Conservation (phyloP, 805 yeast species). For the Kuraishia hungarica region DNA sequence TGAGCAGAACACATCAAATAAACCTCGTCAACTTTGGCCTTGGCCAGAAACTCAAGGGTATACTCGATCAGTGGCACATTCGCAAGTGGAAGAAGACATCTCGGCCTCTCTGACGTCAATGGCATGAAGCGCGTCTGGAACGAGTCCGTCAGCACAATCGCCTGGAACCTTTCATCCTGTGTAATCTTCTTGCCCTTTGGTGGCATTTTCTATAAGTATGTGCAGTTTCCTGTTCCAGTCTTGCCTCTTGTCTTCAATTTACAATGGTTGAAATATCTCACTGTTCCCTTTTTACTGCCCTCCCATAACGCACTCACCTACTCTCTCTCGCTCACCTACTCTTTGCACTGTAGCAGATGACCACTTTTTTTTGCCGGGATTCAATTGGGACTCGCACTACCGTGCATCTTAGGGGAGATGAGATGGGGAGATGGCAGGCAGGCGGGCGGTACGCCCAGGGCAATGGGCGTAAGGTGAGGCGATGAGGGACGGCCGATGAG, state of each 20-base stretch:
- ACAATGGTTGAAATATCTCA: neutral
- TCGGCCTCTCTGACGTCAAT: slow-evolving; percentile 71
- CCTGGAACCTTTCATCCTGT: slow-evolving; percentile 76
- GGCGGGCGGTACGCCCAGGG: no score
- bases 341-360: neutral
- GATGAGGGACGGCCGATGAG: no score
- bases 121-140: slow-evolving; percentile 93
- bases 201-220: slow-evolving; percentile 24
- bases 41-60: slow-evolving; percentile 88
- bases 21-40: slow-evolving; percentile 84
- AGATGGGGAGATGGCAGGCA: no score
- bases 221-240: neutral
- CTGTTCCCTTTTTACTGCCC: neutral
- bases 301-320: no score
- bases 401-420: neutral
- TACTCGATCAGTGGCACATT: slow-evolving; percentile 92
- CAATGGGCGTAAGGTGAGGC: no score
- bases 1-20: slow-evolving; percentile 85
- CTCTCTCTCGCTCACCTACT: neutral
- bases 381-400: neutral
- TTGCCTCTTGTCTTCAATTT: neutral
- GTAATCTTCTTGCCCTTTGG: slow-evolving; percentile 43
- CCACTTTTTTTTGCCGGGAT: neutral
- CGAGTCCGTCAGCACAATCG: slow-evolving; percentile 90
- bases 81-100: slow-evolving; percentile 88